Conservation (phyloP, 2,329 filamentous ascomycete species). For the Diplodia mutila region DNA sequence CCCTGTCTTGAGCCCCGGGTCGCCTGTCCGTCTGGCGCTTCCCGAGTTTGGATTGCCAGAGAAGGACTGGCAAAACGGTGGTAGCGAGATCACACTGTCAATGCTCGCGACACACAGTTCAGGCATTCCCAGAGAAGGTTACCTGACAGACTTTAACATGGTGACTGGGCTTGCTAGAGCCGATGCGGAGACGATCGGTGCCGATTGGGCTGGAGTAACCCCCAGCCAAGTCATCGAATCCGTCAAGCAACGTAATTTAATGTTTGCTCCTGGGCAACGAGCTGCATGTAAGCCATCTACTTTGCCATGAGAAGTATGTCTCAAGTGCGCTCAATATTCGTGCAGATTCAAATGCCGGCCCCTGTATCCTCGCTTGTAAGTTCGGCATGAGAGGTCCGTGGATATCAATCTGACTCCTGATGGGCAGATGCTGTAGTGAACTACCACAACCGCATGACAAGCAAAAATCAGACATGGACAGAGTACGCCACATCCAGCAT, state of each 20-base stretch:
- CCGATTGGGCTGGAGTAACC: conserved; percentile 33
- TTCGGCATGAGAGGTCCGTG: not conserved
- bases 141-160: conserved; percentile 38
- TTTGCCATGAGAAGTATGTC: not conserved
- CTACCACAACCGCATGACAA: conserved; percentile 34
- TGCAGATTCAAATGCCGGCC: conserved; percentile 36
- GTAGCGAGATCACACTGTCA: conserved; percentile 37
- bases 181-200: conserved; percentile 34
- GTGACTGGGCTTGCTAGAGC: conserved; percentile 33
- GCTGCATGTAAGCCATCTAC: conserved; percentile 30
- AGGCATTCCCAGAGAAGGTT: conserved; percentile 37
- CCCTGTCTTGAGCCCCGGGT: conserved; percentile 31
- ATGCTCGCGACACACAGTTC: conserved; percentile 41
- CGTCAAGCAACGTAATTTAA: conserved; percentile 31
- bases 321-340: not conserved
- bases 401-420: conserved; percentile 24
- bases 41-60: conserved; percentile 33
- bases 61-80: conserved; percentile 37
- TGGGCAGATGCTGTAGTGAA: conserved; percentile 30
- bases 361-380: conserved; percentile 34
- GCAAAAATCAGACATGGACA: conserved; percentile 32
- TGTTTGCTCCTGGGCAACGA: conserved; percentile 38
- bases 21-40: conserved; percentile 33
- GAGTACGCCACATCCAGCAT: conserved; percentile 32
- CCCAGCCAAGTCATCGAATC: conserved; percentile 32